A percentile compares a stretch with the other conserved stretches of the same genome.
Evolutionary conservation across 352 stramenopile genomes (phyloP).

Genomic region (Pilasporangium apinafurcum): DNA sequence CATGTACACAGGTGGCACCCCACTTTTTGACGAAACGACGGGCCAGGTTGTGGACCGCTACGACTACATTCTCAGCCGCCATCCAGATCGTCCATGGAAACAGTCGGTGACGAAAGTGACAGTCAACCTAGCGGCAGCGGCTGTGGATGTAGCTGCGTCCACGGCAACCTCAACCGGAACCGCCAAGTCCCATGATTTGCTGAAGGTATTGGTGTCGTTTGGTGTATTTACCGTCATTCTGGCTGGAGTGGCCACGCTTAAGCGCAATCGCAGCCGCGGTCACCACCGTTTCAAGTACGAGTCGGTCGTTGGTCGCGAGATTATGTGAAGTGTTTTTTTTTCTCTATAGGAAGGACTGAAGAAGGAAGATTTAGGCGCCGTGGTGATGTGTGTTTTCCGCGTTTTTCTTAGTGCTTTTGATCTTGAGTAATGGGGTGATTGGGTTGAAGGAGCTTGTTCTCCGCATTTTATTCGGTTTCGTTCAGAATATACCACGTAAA

Average conservation of each 20-base stretch:
- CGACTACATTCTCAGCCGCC: constrained; percentile 54
- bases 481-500: too few relatives aligned
- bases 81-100: constrained; percentile 58
- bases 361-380: neutral
- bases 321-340: neutral
- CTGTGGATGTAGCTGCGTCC: constrained; percentile 3
- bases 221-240: constrained; percentile 19
- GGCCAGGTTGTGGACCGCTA: constrained; percentile 43
- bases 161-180: neutral
- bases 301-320: constrained; percentile 31
- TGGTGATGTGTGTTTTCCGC: too few relatives aligned
- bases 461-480: too few relatives aligned
- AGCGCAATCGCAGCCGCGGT: constrained; percentile 12
- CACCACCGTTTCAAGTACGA: constrained; percentile 49
- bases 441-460: too few relatives aligned
- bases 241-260: constrained; percentile 19
- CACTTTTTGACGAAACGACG: constrained; percentile 71
- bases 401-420: too few relatives aligned
- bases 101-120: constrained; percentile 7
- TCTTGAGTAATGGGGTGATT: too few relatives aligned
- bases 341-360: neutral
- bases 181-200: neutral
- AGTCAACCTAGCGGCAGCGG: constrained; percentile 7
- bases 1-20: constrained; percentile 70
- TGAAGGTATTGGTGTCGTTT: constrained; percentile 11